phyloP scores from a whole-genome alignment of 768 basidiomycete genomes.

The Rhodotorula graminis region DNA sequence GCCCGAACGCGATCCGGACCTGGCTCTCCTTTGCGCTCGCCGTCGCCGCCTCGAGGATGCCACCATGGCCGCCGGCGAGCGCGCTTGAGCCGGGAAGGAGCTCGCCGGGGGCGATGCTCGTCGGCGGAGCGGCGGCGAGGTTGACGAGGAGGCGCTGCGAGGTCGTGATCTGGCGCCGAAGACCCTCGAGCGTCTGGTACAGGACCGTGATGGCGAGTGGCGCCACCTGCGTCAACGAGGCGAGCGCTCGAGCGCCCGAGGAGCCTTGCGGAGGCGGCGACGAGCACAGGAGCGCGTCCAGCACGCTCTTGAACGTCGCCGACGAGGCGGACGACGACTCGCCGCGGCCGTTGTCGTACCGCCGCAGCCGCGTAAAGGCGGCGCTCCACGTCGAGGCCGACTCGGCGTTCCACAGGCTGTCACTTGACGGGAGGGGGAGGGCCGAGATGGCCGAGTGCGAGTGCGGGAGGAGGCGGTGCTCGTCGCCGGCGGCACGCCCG shows the following conservation, averaged over 20 bases:
- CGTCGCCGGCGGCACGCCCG: not conserved
- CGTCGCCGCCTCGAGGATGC: slow-evolving; percentile 2
- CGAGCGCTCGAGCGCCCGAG: not conserved
- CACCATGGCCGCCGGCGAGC: not conserved
- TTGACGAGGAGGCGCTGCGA: slow-evolving; percentile 5
- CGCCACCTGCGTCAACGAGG: not conserved
- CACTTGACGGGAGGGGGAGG: not conserved
- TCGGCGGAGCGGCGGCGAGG: not conserved
- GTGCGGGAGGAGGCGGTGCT: not conserved
- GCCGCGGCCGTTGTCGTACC: not conserved
- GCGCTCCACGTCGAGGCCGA: not conserved
- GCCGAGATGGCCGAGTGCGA: not conserved
- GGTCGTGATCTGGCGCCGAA: not conserved
- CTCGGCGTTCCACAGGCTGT: not conserved
- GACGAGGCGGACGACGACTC: not conserved
- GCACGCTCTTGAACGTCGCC: not conserved
- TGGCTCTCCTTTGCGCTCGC: not conserved
- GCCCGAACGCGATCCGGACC: slow-evolving; percentile 5
- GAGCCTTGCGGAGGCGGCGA: not conserved
- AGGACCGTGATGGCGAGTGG: slow-evolving; percentile 7
- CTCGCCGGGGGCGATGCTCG: not conserved
- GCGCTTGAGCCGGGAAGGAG: too few species aligned
- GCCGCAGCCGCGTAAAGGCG: not conserved
- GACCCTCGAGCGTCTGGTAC: slow-evolving; percentile 2
- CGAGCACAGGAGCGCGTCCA: not conserved